These are phyloP conservation scores for Dendrobium huoshanense DNA, from an alignment of 106 monocot genomes.

Conservation along the genomic window DNA sequence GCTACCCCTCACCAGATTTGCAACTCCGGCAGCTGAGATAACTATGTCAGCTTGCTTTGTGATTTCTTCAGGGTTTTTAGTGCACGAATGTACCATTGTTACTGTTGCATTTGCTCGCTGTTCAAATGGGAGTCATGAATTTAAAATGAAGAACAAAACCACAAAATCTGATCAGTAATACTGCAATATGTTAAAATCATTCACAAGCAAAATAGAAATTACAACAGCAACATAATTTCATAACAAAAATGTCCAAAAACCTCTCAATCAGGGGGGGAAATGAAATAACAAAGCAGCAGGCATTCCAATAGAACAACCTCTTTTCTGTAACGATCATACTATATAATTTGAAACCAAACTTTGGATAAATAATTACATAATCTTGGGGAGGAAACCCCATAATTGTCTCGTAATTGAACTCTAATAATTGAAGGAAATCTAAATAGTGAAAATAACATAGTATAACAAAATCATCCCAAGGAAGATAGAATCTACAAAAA, in stretches of 20 bases:
- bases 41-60: constrained; percentile 88
- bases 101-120: constrained; percentile 90
- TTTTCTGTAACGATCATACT: background rate
- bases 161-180: background rate
- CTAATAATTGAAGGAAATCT: background rate
- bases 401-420: background rate
- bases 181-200: background rate
- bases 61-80: constrained; percentile 84
- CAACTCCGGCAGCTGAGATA: constrained; percentile 78
- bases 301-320: background rate
- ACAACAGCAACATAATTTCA: background rate
- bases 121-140: background rate
- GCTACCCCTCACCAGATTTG: constrained; percentile 78
- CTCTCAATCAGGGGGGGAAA: background rate
- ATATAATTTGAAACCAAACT: background rate
- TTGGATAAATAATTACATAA: background rate
- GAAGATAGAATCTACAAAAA: background rate
- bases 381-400: background rate
- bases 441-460: background rate
- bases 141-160: background rate
- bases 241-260: background rate
- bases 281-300: background rate
- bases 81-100: constrained; percentile 82
- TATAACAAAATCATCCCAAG: background rate
- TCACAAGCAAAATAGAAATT: background rate